A percentile compares a stretch with the other conserved stretches of the same genome.
These are phyloP conservation scores for Lotmaria passim DNA, from an alignment of 208 protist genomes.

Conservation along the genomic window DNA sequence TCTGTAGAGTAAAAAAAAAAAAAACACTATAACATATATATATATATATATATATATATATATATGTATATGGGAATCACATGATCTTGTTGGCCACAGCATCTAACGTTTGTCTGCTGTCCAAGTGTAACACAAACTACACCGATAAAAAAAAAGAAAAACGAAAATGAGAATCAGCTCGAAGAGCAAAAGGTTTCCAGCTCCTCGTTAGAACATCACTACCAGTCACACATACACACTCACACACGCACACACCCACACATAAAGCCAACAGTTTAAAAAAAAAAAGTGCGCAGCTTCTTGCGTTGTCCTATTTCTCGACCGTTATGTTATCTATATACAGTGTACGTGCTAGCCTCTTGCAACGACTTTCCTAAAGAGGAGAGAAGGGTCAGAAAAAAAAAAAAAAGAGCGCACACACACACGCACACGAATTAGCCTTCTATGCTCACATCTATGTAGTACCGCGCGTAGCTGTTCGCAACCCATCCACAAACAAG, in stretches of 20 bases:
- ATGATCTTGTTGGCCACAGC: too few relatives aligned
- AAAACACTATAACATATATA: too few relatives aligned
- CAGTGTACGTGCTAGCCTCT: too few relatives aligned
- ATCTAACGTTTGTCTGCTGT: background rate
- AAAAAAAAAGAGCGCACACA: background rate
- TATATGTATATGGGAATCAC: too few relatives aligned
- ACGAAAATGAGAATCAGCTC: background rate
- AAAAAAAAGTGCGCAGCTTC: background rate
- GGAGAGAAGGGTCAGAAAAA: conserved; percentile 8
- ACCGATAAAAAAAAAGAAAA: conserved; percentile 5
- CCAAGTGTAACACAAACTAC: too few relatives aligned
- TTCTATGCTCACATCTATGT: background rate
- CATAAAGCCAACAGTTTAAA: background rate
- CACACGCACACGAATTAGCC: conserved; percentile 18
- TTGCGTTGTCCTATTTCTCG: background rate
- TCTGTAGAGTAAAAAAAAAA: too few relatives aligned
- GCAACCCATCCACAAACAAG: background rate
- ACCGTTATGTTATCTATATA: background rate
- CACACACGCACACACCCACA: conserved; percentile 10
- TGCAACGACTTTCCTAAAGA: background rate
- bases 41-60: too few relatives aligned
- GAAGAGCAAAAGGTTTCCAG: too few relatives aligned
- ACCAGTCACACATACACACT: conserved; percentile 21
- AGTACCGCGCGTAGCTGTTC: background rate
- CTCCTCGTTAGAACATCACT: too few relatives aligned